phyloP scores from a whole-genome alignment of 2,329 filamentous ascomycete genomes.

The Alternaria incomplexa region DNA sequence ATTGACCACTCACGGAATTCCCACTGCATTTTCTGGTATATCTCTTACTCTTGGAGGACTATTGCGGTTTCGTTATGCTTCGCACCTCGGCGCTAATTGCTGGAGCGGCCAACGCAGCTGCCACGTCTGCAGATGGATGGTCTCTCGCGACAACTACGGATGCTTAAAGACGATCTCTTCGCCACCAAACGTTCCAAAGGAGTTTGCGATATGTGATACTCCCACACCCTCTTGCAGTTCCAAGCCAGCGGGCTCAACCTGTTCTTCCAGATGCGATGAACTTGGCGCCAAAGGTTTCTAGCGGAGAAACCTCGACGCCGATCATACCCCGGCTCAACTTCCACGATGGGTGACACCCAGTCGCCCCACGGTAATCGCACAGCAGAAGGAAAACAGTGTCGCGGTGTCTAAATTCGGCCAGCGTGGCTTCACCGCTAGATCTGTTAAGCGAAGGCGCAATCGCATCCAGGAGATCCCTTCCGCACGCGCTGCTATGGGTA shows the following conservation, averaged over 20 bases:
- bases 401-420: constrained; percentile 9
- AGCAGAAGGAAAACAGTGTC: constrained; percentile 9
- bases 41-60: constrained; percentile 7
- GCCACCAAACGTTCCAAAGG: constrained; percentile 22
- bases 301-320: constrained; percentile 16
- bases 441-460: constrained; percentile 13
- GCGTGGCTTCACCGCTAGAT: constrained; percentile 20
- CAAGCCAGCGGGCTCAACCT: background rate
- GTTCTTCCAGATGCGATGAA: background rate
- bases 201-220: constrained; percentile 3
- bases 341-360: constrained; percentile 4
- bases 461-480: constrained; percentile 27
- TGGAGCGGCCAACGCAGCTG: constrained; percentile 19
- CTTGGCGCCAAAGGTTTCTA: constrained; percentile 12
- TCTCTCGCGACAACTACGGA: constrained; percentile 8
- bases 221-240: constrained; percentile 2
- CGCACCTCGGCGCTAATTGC: constrained; percentile 7
- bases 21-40: constrained; percentile 8
- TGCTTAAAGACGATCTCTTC: constrained; percentile 35
- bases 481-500: constrained; percentile 17
- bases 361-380: constrained; percentile 4
- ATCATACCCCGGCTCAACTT: constrained; percentile 18
- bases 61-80: constrained; percentile 10
- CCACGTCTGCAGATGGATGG: constrained; percentile 24
- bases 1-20: constrained; percentile 9